Evolutionary conservation across 192 early-diverging fungal genomes (phyloP).

Genomic region (Ambispora gerdemannii): DNA sequence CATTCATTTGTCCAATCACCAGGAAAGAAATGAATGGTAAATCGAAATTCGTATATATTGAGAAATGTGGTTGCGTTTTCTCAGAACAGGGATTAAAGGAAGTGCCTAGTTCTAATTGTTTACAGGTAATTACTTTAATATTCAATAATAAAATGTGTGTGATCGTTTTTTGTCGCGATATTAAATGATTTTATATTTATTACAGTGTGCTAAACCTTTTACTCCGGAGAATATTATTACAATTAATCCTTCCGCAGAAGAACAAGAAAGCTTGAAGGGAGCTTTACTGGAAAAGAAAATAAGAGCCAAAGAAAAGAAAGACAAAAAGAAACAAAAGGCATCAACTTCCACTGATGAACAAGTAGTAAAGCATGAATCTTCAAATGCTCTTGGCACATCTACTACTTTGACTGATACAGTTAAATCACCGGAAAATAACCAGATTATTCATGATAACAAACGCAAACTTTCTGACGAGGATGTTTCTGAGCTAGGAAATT

Average conservation of each 20-base stretch:
- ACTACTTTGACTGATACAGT: not conserved
- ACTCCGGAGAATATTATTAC: slow-evolving; percentile 55
- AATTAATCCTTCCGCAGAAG: slow-evolving; percentile 68
- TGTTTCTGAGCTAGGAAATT: not conserved
- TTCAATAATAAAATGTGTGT: not conserved
- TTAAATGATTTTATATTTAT: not conserved
- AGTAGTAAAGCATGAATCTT: slow-evolving; percentile 43
- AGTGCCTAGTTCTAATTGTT: slow-evolving; percentile 59
- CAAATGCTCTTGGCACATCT: not conserved
- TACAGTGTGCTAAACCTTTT: slow-evolving; percentile 63
- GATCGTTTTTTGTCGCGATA: not conserved
- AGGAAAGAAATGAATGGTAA: slow-evolving; percentile 87
- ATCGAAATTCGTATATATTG: slow-evolving; percentile 58
- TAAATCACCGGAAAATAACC: not conserved
- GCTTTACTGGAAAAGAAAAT: slow-evolving; percentile 55
- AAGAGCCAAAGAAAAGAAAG: slow-evolving; percentile 47
- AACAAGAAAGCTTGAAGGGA: slow-evolving; percentile 55
- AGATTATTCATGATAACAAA: not conserved
- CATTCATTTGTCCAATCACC: slow-evolving; percentile 77
- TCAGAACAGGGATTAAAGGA: slow-evolving; percentile 74
- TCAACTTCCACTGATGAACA: slow-evolving; percentile 38
- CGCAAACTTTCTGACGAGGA: not conserved
- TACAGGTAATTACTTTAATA: slow-evolving; percentile 42
- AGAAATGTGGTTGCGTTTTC: slow-evolving; percentile 76
- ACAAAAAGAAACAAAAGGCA: slow-evolving; percentile 47